Percentiles rank a stretch among this genome's conserved stretches.
Evolutionary conservation across 1,284 basidiomycete genomes (phyloP).

Genomic region (Microbotryum lychnidis-dioicae): DNA sequence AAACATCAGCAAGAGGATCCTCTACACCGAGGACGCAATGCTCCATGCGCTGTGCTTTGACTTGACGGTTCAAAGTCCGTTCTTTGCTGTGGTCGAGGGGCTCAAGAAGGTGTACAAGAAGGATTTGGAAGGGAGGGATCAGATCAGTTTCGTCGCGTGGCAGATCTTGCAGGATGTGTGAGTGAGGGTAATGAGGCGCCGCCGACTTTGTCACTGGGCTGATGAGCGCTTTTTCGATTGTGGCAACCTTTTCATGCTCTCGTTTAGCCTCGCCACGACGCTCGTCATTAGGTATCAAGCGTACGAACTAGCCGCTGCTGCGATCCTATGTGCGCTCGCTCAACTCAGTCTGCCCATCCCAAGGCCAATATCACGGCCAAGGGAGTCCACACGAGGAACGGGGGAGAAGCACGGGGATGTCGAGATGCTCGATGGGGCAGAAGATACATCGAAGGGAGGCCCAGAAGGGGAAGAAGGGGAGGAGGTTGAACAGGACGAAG

Average conservation of each 20-base stretch:
- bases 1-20: conserved; percentile 21
- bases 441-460: no score
- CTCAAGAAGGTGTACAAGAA: conserved; percentile 10
- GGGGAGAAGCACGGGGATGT: background rate
- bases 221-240: background rate
- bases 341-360: conserved; percentile 9
- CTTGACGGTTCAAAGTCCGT: conserved; percentile 33
- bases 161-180: conserved; percentile 28
- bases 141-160: conserved; percentile 19
- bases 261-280: conserved; percentile 8
- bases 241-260: no score
- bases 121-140: background rate
- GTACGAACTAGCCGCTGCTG: conserved; percentile 17
- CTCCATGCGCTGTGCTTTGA: conserved; percentile 34
- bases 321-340: conserved; percentile 11
- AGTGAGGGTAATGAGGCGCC: background rate
- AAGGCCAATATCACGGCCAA: background rate
- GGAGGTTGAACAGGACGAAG: conserved; percentile 9
- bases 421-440: no score
- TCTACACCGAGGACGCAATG: conserved; percentile 34
- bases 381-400: conserved; percentile 1
- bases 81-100: conserved; percentile 16
- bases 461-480: conserved; percentile 23
- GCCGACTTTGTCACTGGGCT: background rate
- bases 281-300: conserved; percentile 10